Base-by-base conservation (phyloP, 1,284 basidiomycete genomes). In the Ceratobasidium sp. region DNA sequence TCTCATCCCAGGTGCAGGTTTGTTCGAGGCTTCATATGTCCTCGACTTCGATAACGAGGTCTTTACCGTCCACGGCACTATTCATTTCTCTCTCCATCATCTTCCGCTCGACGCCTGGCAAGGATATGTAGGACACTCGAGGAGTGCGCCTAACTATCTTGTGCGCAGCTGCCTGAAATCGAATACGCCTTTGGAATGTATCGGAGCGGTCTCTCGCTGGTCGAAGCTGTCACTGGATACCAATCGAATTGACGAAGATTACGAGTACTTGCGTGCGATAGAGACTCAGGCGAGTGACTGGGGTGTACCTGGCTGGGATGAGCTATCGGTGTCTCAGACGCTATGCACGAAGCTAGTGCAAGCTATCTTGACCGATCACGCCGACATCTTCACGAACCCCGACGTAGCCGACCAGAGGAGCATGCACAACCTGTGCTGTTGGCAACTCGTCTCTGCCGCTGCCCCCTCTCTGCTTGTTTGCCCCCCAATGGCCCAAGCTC, bases 31-130 rank as follows among this genome's bases (percentile, higher is more conserved):
- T 10, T 10, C 59, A 16, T 73, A 73, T 35, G 44, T 64, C 7
- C 60, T 73, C 14, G 70, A 73, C 30, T 46, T 73, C 41, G 59
- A 73, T 46, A 73, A 46, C 44, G 30, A 73, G 38, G 59, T 73
- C 20, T 64, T 73, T 27, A 64, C 44, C n/a, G n/a, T 73, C 23
- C 30, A 73, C 30, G 48, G 70, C 14, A 38, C 55, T 20, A 33
- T 71, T 6, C 59, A 52, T 46, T 60, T 52, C 44, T 38, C 27
- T 18, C 52, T 71, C 3, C 54, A 60, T 12, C 38, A 35, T 35
- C 35, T 71, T 23, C 52, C 67, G 8, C 54, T 41, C 23, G 23
- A 18, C 1, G 55, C 41, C 6, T 67, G 65, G 65, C 10, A 46
- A n/a, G 5, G 23, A 16, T 46, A 64, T 44, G 16, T 64, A 5